Conservation (phyloP, 192 early-diverging fungal genomes). For the Coemansia sp. region DNA sequence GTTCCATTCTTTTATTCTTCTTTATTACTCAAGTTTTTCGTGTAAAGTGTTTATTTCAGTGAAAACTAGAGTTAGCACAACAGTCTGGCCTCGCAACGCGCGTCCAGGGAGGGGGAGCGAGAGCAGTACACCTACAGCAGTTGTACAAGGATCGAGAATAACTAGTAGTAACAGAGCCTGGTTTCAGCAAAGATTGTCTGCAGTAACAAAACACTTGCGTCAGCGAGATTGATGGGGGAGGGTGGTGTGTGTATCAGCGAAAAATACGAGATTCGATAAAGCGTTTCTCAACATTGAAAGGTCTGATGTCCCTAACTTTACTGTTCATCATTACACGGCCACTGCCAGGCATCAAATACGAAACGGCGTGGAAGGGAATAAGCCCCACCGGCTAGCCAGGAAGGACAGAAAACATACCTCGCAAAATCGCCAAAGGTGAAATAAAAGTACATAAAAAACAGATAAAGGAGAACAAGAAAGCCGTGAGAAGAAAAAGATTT, state of each 20-base stretch:
- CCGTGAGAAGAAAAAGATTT: not conserved
- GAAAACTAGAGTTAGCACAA: no score
- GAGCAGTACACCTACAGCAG: not conserved
- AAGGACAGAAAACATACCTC: not conserved
- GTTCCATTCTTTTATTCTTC: no score
- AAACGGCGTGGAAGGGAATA: not conserved
- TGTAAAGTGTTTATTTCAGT: no score
- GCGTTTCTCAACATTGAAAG: slow-evolving; percentile 9
- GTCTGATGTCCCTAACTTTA: slow-evolving; percentile 12
- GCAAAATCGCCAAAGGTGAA: not conserved
- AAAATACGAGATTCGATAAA: slow-evolving; percentile 10
- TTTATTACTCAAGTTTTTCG: no score
- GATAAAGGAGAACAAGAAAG: not conserved
- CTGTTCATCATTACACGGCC: not conserved
- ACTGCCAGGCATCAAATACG: not conserved
- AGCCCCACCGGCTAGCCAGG: not conserved
- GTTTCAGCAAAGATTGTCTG: not conserved
- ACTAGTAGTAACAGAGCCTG: not conserved
- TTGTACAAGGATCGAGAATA: not conserved
- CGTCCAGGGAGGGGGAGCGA: not conserved
- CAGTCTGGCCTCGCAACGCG: no score
- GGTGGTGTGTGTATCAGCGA: slow-evolving; percentile 7
- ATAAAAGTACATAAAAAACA: not conserved
- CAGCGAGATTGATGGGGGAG: not conserved
- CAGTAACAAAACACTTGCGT: not conserved